Conservation (phyloP, 345 rosid genomes). For the Sonneratia alba region DNA sequence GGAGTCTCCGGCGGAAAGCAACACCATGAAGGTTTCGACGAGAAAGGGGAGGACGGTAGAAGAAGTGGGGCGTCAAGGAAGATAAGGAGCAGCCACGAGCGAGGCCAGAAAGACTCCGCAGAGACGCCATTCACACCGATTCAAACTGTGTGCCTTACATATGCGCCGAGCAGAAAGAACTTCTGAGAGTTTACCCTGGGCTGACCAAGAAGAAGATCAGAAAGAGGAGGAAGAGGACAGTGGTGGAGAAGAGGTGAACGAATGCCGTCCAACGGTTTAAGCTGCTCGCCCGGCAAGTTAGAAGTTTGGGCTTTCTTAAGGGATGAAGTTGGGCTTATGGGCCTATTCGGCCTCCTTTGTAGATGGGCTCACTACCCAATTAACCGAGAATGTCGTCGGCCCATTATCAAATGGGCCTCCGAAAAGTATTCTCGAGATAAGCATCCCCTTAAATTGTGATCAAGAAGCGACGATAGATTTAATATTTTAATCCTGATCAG, state of each 20-base stretch:
- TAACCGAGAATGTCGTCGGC: no score
- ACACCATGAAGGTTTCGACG: not conserved
- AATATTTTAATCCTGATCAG: no score
- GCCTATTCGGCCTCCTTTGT: no score
- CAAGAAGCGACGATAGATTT: no score
- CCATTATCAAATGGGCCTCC: no score
- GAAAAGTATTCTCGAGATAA: no score
- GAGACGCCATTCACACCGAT: not conserved
- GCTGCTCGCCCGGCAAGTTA: not conserved
- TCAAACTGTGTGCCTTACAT: no score
- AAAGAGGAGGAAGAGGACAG: not conserved
- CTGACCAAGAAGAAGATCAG: not conserved
- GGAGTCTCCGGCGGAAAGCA: constrained; percentile 3
- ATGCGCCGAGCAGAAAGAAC: not conserved
- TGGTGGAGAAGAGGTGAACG: not conserved
- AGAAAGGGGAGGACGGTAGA: not conserved
- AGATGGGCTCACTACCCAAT: no score
- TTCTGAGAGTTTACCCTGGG: not conserved
- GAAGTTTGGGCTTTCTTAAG: no score
- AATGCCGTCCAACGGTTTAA: not conserved
- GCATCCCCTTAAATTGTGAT: no score
- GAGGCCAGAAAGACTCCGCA: not conserved
- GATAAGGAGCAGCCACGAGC: not conserved
- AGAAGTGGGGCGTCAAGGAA: not conserved
- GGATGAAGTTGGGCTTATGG: no score